A percentile compares a stretch with the other conserved stretches of the same genome.
These are phyloP conservation scores for Veloboletus limbatus DNA, from an alignment of 1,284 basidiomycete species.

Conservation along the genomic window DNA sequence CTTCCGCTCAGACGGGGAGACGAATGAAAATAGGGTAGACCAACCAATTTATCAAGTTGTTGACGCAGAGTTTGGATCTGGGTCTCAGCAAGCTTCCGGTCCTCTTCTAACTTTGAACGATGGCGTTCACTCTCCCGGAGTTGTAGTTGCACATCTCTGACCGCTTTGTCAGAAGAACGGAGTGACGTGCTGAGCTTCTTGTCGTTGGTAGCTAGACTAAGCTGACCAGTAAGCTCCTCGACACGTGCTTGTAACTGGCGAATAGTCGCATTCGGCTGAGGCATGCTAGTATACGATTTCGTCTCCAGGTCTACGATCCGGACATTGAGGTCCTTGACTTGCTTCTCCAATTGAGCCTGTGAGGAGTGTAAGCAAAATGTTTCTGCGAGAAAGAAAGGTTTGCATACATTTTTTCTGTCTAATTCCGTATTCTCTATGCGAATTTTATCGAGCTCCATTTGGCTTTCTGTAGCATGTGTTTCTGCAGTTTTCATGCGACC, in stretches of 20 bases:
- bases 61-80: conserved; percentile 57
- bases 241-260: conserved; percentile 65
- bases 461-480: conserved; percentile 68
- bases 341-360: conserved; percentile 78
- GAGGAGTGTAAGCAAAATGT: conserved; percentile 5
- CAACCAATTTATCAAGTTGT: conserved; percentile 54
- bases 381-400: conserved; percentile 1
- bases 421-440: conserved; percentile 76
- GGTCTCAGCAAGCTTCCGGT: conserved; percentile 54
- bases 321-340: conserved; percentile 78
- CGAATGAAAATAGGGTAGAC: conserved; percentile 4
- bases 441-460: conserved; percentile 70
- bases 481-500: conserved; percentile 83
- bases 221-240: conserved; percentile 67
- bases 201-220: conserved; percentile 48
- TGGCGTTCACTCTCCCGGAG: conserved; percentile 61
- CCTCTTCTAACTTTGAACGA: conserved; percentile 59
- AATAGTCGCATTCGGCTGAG: conserved; percentile 53
- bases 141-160: conserved; percentile 53
- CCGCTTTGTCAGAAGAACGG: conserved; percentile 50
- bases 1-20: conserved; percentile 7
- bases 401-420: conserved; percentile 71
- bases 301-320: conserved; percentile 81
- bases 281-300: conserved; percentile 62
- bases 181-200: conserved; percentile 49